Percentiles rank a stretch among this genome's conserved stretches.
phyloP scores from a whole-genome alignment of 805 yeast genomes.

The Pichia rugopelliculosa region DNA sequence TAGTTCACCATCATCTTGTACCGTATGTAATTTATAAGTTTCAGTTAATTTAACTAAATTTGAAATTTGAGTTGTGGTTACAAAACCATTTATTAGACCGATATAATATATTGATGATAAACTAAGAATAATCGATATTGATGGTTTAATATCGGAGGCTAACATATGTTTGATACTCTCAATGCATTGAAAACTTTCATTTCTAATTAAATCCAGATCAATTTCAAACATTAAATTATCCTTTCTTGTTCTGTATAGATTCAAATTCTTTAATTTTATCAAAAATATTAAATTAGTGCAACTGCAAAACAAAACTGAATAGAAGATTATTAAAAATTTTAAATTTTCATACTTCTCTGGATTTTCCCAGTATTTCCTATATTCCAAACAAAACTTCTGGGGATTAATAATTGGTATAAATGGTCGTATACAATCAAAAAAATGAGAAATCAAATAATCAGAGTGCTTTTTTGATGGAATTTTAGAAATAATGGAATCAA shows the following conservation, averaged over 20 bases:
- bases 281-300: conserved; percentile 11
- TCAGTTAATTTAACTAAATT: conserved; percentile 14
- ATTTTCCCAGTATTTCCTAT: conserved; percentile 14
- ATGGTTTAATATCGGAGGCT: conserved; percentile 15
- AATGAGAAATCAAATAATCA: conserved; percentile 15
- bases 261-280: not conserved
- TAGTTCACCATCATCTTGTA: conserved; percentile 5
- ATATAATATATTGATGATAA: conserved; percentile 16
- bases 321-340: conserved; percentile 14
- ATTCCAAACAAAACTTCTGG: conserved; percentile 16
- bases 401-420: conserved; percentile 18
- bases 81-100: conserved; percentile 18
- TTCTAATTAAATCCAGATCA: conserved; percentile 9
- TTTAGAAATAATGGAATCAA: conserved; percentile 5
- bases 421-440: conserved; percentile 16
- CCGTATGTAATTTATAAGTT: conserved; percentile 17
- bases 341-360: conserved; percentile 5
- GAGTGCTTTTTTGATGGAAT: conserved; percentile 11
- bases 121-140: conserved; percentile 15
- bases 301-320: conserved; percentile 18
- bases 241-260: not conserved
- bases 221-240: conserved; percentile 5
- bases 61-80: conserved; percentile 12
- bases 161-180: conserved; percentile 15
- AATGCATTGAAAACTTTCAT: conserved; percentile 14